Percentiles rank a stretch among this genome's conserved stretches.
Evolutionary conservation across 2,329 filamentous ascomycete species (phyloP).

Genomic region (Phialocephala sp.): DNA sequence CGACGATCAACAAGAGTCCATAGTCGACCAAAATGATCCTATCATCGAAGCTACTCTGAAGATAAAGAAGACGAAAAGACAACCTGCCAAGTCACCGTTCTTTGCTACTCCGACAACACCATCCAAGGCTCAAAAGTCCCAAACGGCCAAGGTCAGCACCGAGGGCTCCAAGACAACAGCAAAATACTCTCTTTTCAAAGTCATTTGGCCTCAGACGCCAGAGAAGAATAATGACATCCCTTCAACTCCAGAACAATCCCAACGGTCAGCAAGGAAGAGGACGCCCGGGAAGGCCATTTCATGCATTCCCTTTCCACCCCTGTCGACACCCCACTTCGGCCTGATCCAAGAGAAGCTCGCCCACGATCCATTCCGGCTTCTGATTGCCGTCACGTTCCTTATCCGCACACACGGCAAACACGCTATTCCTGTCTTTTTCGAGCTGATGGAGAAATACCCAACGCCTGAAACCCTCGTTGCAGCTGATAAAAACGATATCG

Average conservation of each 20-base stretch:
- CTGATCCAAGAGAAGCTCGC: conserved; percentile 84
- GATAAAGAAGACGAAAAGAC: conserved; percentile 31
- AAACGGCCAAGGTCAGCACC: background rate
- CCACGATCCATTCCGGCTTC: conserved; percentile 76
- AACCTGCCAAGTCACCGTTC: conserved; percentile 42
- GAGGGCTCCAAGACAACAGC: background rate
- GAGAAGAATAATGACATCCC: conserved; percentile 7
- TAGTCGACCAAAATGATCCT: background rate
- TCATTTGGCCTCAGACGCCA: conserved; percentile 10
- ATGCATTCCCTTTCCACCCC: conserved; percentile 69
- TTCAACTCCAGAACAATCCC: conserved; percentile 3
- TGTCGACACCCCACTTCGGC: conserved; percentile 69
- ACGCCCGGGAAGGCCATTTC: conserved; percentile 48
- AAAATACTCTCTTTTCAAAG: no score
- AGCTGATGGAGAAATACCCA: conserved; percentile 71
- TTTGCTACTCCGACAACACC: conserved; percentile 33
- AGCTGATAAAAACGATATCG: conserved; percentile 61
- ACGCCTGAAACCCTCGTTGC: conserved; percentile 66
- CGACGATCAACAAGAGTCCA: background rate
- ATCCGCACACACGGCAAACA: conserved; percentile 77
- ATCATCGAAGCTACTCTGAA: conserved; percentile 2
- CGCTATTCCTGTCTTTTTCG: conserved; percentile 77
- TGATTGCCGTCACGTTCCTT: conserved; percentile 84
- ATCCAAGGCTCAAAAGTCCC: conserved; percentile 11
- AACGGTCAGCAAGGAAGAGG: conserved; percentile 29